Evolutionary conservation across 108 stramenopile species (phyloP).

Genomic region (Licmophora abbreviata): DNA sequence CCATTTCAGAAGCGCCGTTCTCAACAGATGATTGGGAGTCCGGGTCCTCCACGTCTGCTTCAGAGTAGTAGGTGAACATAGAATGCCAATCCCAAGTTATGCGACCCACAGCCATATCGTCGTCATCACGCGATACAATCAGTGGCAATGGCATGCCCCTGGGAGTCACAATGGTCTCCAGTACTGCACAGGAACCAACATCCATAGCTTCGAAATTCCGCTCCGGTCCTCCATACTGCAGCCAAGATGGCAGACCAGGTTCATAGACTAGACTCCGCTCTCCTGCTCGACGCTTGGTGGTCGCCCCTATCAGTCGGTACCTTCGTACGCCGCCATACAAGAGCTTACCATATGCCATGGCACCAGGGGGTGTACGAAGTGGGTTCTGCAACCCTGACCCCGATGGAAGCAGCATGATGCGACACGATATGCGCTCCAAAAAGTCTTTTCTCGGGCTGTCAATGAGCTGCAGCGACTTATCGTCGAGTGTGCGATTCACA

Average conservation of each 20-base stretch:
- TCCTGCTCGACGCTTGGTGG: constrained; percentile 29
- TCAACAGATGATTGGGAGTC: neutral
- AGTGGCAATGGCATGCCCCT: constrained; percentile 8
- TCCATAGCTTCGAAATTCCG: constrained; percentile 61
- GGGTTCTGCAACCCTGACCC: constrained; percentile 29
- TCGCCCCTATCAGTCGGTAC: constrained; percentile 37
- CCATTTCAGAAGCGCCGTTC: neutral
- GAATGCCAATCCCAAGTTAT: constrained; percentile 20
- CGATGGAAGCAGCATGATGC: constrained; percentile 51
- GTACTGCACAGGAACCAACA: constrained; percentile 54
- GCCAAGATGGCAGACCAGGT: constrained; percentile 15
- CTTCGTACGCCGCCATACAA: constrained; percentile 67
- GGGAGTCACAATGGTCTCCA: constrained; percentile 42
- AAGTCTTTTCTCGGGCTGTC: constrained; percentile 26
- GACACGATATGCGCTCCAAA: constrained; percentile 39
- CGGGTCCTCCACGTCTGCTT: neutral
- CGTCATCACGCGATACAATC: neutral
- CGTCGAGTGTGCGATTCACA: constrained; percentile 29
- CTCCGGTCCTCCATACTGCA: constrained; percentile 50
- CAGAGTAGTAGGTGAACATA: constrained; percentile 16
- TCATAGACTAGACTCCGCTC: constrained; percentile 24
- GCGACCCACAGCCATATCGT: constrained; percentile 3
- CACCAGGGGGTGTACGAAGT: constrained; percentile 32
- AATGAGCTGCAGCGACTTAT: constrained; percentile 10
- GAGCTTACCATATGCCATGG: constrained; percentile 71